Evolutionary conservation across 208 protist species (phyloP), one percentile per base, ranked within the genome.

Genomic region (Acanthamoeba lenticulata): DNA sequence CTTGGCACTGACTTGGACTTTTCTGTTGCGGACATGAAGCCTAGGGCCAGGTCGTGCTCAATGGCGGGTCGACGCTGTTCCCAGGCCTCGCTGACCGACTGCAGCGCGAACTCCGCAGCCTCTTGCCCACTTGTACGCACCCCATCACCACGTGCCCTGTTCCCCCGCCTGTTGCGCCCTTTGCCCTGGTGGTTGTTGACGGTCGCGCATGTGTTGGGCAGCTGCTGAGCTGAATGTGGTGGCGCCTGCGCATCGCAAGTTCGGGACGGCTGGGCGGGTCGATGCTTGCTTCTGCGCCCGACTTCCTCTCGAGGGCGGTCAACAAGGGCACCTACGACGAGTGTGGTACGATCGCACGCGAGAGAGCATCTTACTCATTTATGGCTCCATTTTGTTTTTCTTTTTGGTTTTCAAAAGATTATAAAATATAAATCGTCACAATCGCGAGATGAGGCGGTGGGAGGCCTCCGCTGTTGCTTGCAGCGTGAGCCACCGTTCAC

Each of bases 1-100:
- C n/a, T n/a, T n/a, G n/a, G n/a, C n/a, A n/a, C n/a, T n/a, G n/a
- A n/a, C n/a, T n/a, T n/a, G n/a, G n/a, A n/a, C n/a, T n/a, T n/a
- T n/a, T n/a, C n/a, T n/a, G n/a, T n/a, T n/a, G 99, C 52, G 96
- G 98, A 42, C 97, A 97, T 34, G 98, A 99, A 34, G 95, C 99
- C 44, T 99, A 98, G 95, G 95, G 94, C 62, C 98, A 99, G 94
- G 98, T 99, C 88, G 97, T 99, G 40, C 97, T 99, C 44, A 98
- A 98, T 36, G 98, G 98, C 72, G 98, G 98, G 55, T 97, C 98
- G 34, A 99, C 99, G 27, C 99, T 99, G 98, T 99, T 99, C 96
- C 96, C 97, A 34, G 99, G 99, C 91, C 97, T 99, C 72, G 98
- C 98, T 24, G 98, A 99, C 77, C 97, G 99, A 94, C 97, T 99